Conservation (phyloP, 192 early-diverging fungal species). For the Gonapodya prolifera region DNA sequence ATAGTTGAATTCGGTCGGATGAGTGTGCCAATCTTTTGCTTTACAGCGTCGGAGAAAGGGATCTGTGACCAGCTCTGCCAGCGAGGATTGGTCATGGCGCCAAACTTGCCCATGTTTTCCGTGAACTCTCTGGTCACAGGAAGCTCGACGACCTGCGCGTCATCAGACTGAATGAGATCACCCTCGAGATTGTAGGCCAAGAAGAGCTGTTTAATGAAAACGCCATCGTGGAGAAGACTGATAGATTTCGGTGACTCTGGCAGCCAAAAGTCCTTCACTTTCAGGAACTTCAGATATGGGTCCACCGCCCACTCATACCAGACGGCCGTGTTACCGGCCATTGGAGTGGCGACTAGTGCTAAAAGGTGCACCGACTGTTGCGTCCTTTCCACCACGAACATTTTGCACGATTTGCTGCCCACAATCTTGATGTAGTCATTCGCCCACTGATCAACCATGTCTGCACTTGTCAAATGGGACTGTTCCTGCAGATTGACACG, state of each 20-base stretch:
- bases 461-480: background rate
- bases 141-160: constrained; percentile 34
- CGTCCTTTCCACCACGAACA: constrained; percentile 38
- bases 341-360: constrained; percentile 20
- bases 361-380: constrained; percentile 38
- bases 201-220: constrained; percentile 36
- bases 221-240: constrained; percentile 39
- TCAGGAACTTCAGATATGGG: constrained; percentile 53
- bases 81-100: constrained; percentile 11
- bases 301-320: constrained; percentile 53
- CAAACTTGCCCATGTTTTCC: constrained; percentile 12
- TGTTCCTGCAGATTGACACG: background rate
- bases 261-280: constrained; percentile 51
- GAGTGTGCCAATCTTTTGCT: constrained; percentile 9
- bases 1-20: constrained; percentile 20
- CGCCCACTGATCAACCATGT: constrained; percentile 5
- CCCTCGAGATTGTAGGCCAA: constrained; percentile 38
- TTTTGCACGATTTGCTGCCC: constrained; percentile 34
- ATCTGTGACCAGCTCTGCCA: constrained; percentile 48
- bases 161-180: constrained; percentile 36
- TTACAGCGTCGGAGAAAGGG: constrained; percentile 30
- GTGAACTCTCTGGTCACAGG: constrained; percentile 36
- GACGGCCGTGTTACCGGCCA: constrained; percentile 23
- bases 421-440: constrained; percentile 47
- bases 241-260: constrained; percentile 46